phyloP scores from a whole-genome alignment of 1,284 basidiomycete species.

The Waitea zeae region DNA sequence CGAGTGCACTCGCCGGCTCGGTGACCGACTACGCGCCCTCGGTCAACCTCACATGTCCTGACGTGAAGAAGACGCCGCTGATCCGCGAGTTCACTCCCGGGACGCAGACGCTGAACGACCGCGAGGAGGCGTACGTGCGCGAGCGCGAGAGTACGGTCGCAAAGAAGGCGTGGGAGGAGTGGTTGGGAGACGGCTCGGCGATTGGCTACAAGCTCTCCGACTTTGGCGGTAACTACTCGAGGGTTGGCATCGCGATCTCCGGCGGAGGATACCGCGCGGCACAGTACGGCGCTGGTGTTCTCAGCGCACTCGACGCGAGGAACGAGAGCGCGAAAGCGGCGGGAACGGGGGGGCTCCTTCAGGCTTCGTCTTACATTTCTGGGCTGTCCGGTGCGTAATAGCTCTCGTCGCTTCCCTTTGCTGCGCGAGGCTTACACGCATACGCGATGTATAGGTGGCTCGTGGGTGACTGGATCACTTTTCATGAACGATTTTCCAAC shows the following conservation, averaged over 20 bases:
- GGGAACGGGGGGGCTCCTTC: constrained; percentile 50
- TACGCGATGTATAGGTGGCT: constrained; percentile 27
- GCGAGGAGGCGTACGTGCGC: constrained; percentile 27
- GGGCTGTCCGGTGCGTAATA: constrained; percentile 35
- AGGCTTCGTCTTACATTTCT: constrained; percentile 42
- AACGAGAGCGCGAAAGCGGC: constrained; percentile 32
- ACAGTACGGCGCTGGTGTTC: constrained; percentile 36
- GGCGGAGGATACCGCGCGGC: constrained; percentile 45
- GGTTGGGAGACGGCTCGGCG: constrained; percentile 33
- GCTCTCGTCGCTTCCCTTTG: background rate
- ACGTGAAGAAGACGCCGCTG: constrained; percentile 23
- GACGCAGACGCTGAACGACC: constrained; percentile 30
- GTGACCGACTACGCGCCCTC: constrained; percentile 33
- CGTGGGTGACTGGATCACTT: constrained; percentile 43
- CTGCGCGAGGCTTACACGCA: constrained; percentile 1
- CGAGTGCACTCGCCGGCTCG: too few relatives aligned
- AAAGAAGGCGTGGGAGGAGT: constrained; percentile 33
- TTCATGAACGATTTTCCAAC: constrained; percentile 40
- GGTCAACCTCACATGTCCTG: constrained; percentile 29
- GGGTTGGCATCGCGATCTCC: constrained; percentile 37
- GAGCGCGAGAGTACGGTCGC: constrained; percentile 22
- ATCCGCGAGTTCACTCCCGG: constrained; percentile 32
- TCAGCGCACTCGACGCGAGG: constrained; percentile 40
- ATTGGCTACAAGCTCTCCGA: constrained; percentile 30
- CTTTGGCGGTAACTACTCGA: constrained; percentile 23